Base-by-base conservation (phyloP, 306 rosid genomes). In the Prunus mira region DNA sequence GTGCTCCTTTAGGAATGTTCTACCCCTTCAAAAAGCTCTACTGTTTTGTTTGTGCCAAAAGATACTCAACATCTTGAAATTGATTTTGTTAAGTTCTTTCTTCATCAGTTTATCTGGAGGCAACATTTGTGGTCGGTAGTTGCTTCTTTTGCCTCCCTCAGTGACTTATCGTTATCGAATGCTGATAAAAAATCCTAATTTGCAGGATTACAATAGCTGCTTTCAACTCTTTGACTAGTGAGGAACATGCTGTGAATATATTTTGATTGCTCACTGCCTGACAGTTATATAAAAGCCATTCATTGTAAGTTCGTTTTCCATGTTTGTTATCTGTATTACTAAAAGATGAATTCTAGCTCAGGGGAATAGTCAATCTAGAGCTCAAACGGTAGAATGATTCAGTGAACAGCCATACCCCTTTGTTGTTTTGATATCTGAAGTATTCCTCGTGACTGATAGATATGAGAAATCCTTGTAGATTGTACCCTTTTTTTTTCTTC, bases 181-280 rank as follows among this genome's bases (percentile, higher is more conserved):
- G 77, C 85, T 76, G 20, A 76, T 58, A 54, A 69, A 17, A 34
- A 55, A 54, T 71, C 64, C 77, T 75, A 72, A 75, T 82, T 77
- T 90, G 93, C 96, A 93, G 96, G 96, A 94, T 93, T 76, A 85
- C 85, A 51, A 71, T 93, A 81, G 74, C 89, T 32, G 88, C 75
- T 49, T 87, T 90, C 87, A 79, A 83, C 84, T 82, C 84, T 34
- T 83, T 93, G 76, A 82, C 88, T 46, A 68, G 77, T 24, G 95
- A 83, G 55, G 98, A 87, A 57, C 86, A 89, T 77, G 77, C 85
- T 55, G 63, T 71, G 77, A 78, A 86, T 63, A 75, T 85, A 54
- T 89, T 83, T 79, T 82, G 80, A 76, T 76, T 62, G 32, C 30
- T 65, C n/a, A 55, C 78, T 79, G 69, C 79, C 79, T 76, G 78